A percentile compares a stretch with the other conserved stretches of the same genome.
phyloP scores from a whole-genome alignment of 2,329 filamentous ascomycete genomes.

The Exophiala dermatitidis region DNA sequence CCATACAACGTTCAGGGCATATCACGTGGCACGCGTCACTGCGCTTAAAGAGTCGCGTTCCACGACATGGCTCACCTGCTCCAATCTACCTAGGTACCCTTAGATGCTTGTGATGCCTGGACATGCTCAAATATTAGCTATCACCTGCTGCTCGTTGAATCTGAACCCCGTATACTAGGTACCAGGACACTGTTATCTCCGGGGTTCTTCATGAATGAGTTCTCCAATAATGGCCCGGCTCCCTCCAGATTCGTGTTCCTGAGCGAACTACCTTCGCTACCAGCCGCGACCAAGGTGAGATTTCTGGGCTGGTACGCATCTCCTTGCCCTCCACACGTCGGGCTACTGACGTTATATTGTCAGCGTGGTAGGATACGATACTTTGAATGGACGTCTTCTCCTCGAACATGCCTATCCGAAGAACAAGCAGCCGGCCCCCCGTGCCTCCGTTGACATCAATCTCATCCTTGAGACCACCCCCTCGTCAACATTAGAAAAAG shows the following conservation, averaged over 20 bases:
- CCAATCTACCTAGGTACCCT: no score
- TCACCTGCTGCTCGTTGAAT: no score
- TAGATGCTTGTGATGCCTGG: no score
- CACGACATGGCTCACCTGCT: no score
- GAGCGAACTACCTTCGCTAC: constrained; percentile 48
- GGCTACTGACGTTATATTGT: constrained; percentile 7
- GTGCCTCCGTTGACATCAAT: constrained; percentile 61
- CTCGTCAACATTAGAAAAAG: constrained; percentile 54
- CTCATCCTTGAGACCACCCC: constrained; percentile 62
- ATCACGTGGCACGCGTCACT: no score
- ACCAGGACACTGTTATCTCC: no score
- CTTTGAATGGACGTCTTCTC: constrained; percentile 53
- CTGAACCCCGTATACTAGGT: no score
- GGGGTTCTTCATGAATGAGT: constrained; percentile 8
- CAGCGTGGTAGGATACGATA: constrained; percentile 55
- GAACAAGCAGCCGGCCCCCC: constrained; percentile 32
- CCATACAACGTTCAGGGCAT: no score
- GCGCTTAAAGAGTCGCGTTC: no score
- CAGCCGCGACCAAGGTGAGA: constrained; percentile 69
- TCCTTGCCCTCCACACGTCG: constrained; percentile 4
- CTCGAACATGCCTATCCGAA: constrained; percentile 61
- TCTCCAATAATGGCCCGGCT: constrained; percentile 27
- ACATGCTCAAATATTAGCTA: no score
- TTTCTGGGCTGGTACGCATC: constrained; percentile 78
- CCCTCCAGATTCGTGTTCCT: constrained; percentile 61